Percentiles rank a stretch among this genome's conserved stretches.
Conservation (phyloP, 2,329 filamentous ascomycete genomes). For the Huntiella savannae region DNA sequence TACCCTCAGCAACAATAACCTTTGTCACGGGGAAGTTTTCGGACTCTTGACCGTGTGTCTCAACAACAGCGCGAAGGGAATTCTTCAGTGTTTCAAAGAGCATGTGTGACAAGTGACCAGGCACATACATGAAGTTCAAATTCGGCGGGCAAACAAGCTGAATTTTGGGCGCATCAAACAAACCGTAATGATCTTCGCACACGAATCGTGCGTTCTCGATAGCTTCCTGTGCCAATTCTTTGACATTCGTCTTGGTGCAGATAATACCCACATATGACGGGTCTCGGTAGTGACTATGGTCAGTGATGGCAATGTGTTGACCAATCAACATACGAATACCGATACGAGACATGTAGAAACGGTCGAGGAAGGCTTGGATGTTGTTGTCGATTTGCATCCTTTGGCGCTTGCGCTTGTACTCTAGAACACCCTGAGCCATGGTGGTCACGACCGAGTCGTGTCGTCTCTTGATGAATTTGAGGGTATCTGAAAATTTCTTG, state of each 20-base stretch:
- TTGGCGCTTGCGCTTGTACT: constrained; percentile 93
- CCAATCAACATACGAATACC: constrained; percentile 98
- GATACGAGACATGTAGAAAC: constrained; percentile 99
- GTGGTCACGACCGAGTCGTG: constrained; percentile 97
- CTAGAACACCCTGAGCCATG: constrained; percentile 90
- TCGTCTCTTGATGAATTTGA: constrained; percentile 85
- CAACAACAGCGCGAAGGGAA: constrained; percentile 87
- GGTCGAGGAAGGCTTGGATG: constrained; percentile 92
- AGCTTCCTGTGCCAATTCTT: constrained; percentile 84
- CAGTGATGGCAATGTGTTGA: constrained; percentile 90
- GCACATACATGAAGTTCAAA: constrained; percentile 98
- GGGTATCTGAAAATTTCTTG: constrained; percentile 66
- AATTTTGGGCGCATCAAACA: constrained; percentile 92
- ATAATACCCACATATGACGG: constrained; percentile 96
- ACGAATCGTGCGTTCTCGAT: constrained; percentile 99
- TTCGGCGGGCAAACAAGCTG: constrained; percentile 90
- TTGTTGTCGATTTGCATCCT: constrained; percentile 96
- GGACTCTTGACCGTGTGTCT: constrained; percentile 85
- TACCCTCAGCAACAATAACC: constrained; percentile 91
- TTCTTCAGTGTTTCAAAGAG: constrained; percentile 98
- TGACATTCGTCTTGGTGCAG: constrained; percentile 94
- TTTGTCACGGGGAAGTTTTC: constrained; percentile 94
- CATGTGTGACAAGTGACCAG: constrained; percentile 97
- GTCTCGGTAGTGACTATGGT: constrained; percentile 76
- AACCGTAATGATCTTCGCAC: constrained; percentile 92